phyloP scores from a whole-genome alignment of 2,329 filamentous ascomycete species.

The Dichotomopilus funicola region DNA sequence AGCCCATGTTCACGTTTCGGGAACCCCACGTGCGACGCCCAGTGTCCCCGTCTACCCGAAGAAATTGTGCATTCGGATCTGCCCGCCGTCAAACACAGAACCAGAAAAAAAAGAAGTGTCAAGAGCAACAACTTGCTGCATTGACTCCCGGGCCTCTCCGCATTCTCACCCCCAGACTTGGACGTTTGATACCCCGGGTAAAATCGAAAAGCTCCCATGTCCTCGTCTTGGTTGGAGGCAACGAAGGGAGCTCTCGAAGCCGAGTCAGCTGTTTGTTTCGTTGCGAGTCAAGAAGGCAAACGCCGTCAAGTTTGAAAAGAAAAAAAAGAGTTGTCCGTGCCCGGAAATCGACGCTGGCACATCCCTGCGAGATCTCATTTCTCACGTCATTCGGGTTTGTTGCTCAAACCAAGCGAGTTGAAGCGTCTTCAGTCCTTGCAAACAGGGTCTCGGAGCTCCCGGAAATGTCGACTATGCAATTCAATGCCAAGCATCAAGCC shows the following conservation, averaged over 20 bases:
- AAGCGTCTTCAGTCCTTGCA: no score
- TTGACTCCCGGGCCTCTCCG: slow-evolving; percentile 1
- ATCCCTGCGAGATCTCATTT: slow-evolving; percentile 10
- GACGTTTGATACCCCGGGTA: slow-evolving; percentile 12
- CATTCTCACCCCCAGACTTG: slow-evolving; percentile 8
- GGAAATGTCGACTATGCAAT: no score
- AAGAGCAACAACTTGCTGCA: not conserved
- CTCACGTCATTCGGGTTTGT: slow-evolving; percentile 2
- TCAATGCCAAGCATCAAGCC: no score
- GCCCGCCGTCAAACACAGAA: not conserved
- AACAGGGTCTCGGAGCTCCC: no score
- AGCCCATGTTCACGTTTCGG: not conserved
- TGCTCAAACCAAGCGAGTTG: not conserved
- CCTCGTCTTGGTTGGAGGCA: not conserved
- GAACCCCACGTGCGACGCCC: not conserved
- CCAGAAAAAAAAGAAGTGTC: not conserved
- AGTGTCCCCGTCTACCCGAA: not conserved
- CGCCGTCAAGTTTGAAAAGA: no score
- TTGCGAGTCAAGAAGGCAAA: slow-evolving; percentile 1
- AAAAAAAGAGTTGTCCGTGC: no score
- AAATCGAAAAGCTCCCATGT: not conserved
- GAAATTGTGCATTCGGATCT: not conserved
- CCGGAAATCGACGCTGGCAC: no score
- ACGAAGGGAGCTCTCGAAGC: slow-evolving; percentile 11
- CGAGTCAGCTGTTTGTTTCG: slow-evolving; percentile 11